Evolutionary conservation across 768 basidiomycete species (phyloP), one percentile per base, ranked within the genome.

Genomic region (Glaciozyma antarctica): DNA sequence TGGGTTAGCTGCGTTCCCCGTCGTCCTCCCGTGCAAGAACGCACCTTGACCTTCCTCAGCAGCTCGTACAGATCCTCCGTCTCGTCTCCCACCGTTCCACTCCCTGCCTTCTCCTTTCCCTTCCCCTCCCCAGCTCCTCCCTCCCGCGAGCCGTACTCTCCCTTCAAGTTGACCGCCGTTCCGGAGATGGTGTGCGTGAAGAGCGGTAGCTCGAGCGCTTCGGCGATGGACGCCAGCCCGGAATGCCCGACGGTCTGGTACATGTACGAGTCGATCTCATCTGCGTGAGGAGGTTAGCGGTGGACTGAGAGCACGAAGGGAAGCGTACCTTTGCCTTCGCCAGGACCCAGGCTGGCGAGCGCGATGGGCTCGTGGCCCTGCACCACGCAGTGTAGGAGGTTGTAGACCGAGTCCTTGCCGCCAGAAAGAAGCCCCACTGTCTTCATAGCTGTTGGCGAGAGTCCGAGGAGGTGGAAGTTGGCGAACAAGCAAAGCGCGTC

Each of bases 221-320:
- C 80, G 26, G 91, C 92, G 62, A 98, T 86, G 58, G 87, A 80
- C 57, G 88, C 85, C 64, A 98, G 86, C 22, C 90, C 90, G 63
- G 91, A 89, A 75, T 97, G 93, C 1, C 93, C 95, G 32, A 99
- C 93, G n/a, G 94, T 97, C 76, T 99, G 95, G 77, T 97, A 99
- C 76, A 99, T 81, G 78, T 91, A 98, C 28, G 93, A 97, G 77
- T 99, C 93, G 73, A 98, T 84, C 80, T 99, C 95, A 80, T 98
- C 95, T 95, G 76, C n/a, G 61, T n/a, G 41, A 12, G 58, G 5
- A 30, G 38, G 58, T 21, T 8, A 24, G 57, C 22, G 55, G 12
- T 0, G 45, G 8, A 3, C 8, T 30, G 58, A 21, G 24, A 44
- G 38, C 43, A n/a, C 38, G 30, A 49, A 15, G 28, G 19, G 5